Conservation (phyloP, 1,139 yeast species). For the Geotrichum klebahnii region DNA sequence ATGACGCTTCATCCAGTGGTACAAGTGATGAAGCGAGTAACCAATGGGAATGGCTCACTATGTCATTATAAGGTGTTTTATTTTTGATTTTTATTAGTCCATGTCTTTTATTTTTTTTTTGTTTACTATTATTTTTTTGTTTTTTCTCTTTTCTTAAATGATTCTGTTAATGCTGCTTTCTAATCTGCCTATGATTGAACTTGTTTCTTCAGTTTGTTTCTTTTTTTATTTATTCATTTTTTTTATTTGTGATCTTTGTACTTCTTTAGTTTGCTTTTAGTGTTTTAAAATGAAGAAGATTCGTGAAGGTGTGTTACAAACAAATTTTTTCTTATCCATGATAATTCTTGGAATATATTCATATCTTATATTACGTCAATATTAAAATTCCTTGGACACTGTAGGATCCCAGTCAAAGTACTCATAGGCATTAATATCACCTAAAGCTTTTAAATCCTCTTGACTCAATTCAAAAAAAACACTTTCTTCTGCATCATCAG, state of each 20-base stretch:
- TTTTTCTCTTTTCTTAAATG: too few species aligned
- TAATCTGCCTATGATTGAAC: too few species aligned
- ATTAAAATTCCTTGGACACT: neutral
- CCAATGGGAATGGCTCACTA: slow-evolving; percentile 40
- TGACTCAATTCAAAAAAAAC: slow-evolving; percentile 48
- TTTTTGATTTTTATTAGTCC: neutral
- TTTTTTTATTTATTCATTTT: neutral
- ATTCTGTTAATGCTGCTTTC: too few species aligned
- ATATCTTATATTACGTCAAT: neutral
- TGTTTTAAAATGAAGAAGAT: neutral
- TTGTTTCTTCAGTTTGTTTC: too few species aligned
- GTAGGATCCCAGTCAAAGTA: slow-evolving; percentile 25
- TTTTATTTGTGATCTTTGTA: neutral
- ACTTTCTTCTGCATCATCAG: slow-evolving; percentile 37
- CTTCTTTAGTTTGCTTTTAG: neutral
- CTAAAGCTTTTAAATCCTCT: slow-evolving; percentile 36
- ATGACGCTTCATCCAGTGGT: too few species aligned
- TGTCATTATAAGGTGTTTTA: slow-evolving; percentile 31
- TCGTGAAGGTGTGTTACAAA: neutral
- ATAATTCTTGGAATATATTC: neutral
- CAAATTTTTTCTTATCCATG: slow-evolving; percentile 40
- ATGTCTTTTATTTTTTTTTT: neutral
- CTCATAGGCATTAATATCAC: slow-evolving; percentile 35
- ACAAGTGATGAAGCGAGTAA: slow-evolving; percentile 24
- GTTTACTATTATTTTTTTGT: neutral